Evolutionary conservation across 2,329 filamentous ascomycete species (phyloP).

Genomic region (Metarhizium guizhouense): DNA sequence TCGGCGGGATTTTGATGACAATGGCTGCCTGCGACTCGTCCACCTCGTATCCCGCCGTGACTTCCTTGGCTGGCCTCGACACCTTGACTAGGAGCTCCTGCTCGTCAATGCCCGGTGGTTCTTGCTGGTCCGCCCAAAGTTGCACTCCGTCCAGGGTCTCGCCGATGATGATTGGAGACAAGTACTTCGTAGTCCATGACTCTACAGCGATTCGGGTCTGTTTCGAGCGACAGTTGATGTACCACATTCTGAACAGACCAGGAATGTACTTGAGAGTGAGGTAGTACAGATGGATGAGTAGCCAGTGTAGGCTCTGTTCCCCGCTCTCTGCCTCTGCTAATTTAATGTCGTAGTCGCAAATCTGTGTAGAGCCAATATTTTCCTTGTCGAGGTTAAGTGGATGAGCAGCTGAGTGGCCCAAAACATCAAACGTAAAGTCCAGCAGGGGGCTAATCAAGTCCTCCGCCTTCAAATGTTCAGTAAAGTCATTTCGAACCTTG

Average conservation of each 20-base stretch:
- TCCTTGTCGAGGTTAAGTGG: constrained; percentile 66
- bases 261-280: constrained; percentile 68
- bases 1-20: constrained; percentile 67
- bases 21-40: constrained; percentile 83
- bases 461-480: constrained; percentile 66
- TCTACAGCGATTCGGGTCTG: constrained; percentile 75
- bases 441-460: constrained; percentile 61
- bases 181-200: constrained; percentile 75
- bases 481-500: constrained; percentile 75
- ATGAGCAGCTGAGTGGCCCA: constrained; percentile 68
- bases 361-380: constrained; percentile 48
- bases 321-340: constrained; percentile 48
- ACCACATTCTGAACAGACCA: constrained; percentile 75
- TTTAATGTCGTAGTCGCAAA: constrained; percentile 43
- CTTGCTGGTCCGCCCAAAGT: constrained; percentile 53
- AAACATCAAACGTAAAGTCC: constrained; percentile 72
- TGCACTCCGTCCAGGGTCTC: constrained; percentile 59
- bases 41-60: constrained; percentile 76
- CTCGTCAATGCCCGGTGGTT: constrained; percentile 39
- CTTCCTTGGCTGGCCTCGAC: constrained; percentile 60
- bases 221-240: constrained; percentile 68
- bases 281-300: constrained; percentile 82
- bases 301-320: constrained; percentile 70
- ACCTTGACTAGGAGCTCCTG: constrained; percentile 60
- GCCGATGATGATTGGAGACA: constrained; percentile 61